Evolutionary conservation across 768 basidiomycete genomes (phyloP), one percentile per base, ranked within the genome.

Genomic region (Boletus pseudopeckii): DNA sequence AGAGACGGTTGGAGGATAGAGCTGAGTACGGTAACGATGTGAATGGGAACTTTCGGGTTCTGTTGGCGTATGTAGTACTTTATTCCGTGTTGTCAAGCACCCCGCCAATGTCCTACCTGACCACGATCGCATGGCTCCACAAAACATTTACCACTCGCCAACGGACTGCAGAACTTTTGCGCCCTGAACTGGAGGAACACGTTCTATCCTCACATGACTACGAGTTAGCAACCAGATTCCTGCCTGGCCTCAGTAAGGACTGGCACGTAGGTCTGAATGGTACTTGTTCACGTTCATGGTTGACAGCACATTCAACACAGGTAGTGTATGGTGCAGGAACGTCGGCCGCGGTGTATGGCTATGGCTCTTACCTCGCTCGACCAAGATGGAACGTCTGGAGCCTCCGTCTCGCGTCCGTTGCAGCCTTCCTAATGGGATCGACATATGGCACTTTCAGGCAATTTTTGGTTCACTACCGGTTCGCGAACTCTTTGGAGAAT

Each of bases 161-260:
- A 48, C 62, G 59, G n/a, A 59, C 69, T 0, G 50, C 53, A 43
- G 71, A 71, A 42, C 69, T 72, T 41, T 45, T 71, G 28, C 63
- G 58, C 5, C 69, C 69, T 10, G 69, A 71, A 41, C 49, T 72
- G 14, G 71, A 71, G 30, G 68, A 60, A 15, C 56, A 55, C 4
- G 50, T 65, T 26, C 44, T 71, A 17, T 59, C 69, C 18, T 62
- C 60, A 18, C 77, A 75, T 50, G 86, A 88, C 73, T 86, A 79
- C 64, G 74, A 85, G 0, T 66, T 77, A 11, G 80, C 84, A 5
- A 63, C 74, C 52, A 64, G 64, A 26, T 88, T 86, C 72, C 67
- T 84, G 26, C 78, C 84, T 36, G 77, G 76, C 37, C 60, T 64
- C 72, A 59, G 79, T 71, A 66, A 74, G 32, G 74, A 79, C 55